Percentiles rank a stretch among this genome's conserved stretches.
Conservation (phyloP, 2,329 filamentous ascomycete genomes). For the Scedosporium minutisporum region DNA sequence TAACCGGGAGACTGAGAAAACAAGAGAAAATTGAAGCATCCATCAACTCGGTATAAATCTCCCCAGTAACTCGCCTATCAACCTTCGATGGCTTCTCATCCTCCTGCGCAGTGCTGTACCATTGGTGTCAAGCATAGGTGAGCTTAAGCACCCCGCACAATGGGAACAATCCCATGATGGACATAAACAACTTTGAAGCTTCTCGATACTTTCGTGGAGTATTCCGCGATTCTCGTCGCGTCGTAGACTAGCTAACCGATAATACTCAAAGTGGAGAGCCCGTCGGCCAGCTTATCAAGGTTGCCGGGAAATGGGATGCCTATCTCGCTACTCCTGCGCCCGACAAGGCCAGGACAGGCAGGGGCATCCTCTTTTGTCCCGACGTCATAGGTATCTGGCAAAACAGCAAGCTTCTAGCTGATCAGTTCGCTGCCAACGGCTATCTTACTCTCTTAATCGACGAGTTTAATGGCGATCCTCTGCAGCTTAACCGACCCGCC, state of each 20-base stretch:
- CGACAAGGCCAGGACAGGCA: slow-evolving; percentile 15
- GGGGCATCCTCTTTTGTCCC: slow-evolving; percentile 33
- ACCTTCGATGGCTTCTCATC: slow-evolving; percentile 33
- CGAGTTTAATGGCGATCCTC: slow-evolving; percentile 22
- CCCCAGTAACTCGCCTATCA: neutral
- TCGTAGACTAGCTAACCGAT: neutral
- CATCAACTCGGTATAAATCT: neutral
- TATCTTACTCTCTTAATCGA: slow-evolving; percentile 22
- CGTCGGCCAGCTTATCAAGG: slow-evolving; percentile 34
- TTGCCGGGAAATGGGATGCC: slow-evolving; percentile 33
- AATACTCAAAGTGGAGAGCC: slow-evolving; percentile 15
- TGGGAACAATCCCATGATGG: neutral
- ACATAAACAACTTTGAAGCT: neutral
- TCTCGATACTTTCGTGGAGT: too few species aligned
- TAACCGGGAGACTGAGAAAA: too few species aligned
- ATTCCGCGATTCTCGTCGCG: neutral
- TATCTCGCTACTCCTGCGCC: slow-evolving; percentile 39
- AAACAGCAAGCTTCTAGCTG: slow-evolving; percentile 27
- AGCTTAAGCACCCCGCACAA: slow-evolving; percentile 11
- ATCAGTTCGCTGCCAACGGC: slow-evolving; percentile 22
- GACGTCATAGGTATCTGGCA: slow-evolving; percentile 43
- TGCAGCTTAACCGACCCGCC: slow-evolving; percentile 34
- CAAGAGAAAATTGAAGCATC: neutral
- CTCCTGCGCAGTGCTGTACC: slow-evolving; percentile 34
- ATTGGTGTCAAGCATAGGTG: slow-evolving; percentile 35